These are phyloP conservation scores for Malus orientalis DNA, from an alignment of 306 rosid species.

Conservation along the genomic window DNA sequence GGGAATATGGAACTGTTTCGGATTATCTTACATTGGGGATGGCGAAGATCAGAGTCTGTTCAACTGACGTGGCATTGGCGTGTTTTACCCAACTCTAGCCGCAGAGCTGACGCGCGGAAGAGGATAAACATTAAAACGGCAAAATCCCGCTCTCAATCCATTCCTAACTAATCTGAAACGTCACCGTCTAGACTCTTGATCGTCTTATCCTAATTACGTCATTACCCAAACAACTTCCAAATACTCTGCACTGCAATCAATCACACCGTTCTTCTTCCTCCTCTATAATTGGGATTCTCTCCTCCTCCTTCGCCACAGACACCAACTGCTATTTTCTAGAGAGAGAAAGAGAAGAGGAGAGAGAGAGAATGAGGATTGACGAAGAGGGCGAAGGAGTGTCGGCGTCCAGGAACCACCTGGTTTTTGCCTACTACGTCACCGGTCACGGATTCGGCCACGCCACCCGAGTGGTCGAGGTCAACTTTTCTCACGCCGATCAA, in stretches of 20 bases:
- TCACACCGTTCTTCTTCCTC: background rate
- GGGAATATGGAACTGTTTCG: background rate
- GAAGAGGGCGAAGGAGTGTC: conserved; percentile 63
- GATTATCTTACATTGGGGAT: background rate
- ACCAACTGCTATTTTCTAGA: background rate
- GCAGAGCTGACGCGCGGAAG: background rate
- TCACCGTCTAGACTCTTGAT: background rate
- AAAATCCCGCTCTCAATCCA: background rate
- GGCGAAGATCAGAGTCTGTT: background rate
- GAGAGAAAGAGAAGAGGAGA: background rate
- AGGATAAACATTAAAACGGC: background rate
- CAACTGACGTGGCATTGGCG: background rate
- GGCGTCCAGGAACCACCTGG: conserved; percentile 60
- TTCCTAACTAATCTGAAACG: background rate
- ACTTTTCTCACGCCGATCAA: background rate
- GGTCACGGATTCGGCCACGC: conserved; percentile 98
- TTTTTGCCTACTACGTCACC: conserved; percentile 90
- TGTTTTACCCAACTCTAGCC: background rate
- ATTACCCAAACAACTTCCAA: background rate
- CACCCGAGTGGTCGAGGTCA: conserved; percentile 88
- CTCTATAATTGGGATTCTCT: background rate
- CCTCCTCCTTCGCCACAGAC: background rate
- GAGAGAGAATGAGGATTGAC: conserved; percentile 54
- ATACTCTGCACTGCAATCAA: background rate
- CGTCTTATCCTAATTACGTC: background rate